phyloP scores from a whole-genome alignment of 2,329 filamentous ascomycete species.

The Bipolaris zeicola region DNA sequence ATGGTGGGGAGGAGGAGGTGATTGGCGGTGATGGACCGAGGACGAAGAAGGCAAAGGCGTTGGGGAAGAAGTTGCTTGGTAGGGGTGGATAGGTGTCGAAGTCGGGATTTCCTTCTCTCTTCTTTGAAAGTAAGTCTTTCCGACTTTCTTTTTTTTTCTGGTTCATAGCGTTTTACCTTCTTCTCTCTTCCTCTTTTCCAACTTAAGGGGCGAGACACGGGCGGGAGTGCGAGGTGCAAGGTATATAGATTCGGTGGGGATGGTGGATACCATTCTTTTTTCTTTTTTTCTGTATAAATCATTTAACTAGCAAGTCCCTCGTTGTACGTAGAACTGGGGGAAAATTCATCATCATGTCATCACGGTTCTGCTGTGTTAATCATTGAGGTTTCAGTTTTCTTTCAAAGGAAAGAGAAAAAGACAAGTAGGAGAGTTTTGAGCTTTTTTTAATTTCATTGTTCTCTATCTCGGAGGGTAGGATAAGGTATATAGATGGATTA shows the following conservation, averaged over 20 bases:
- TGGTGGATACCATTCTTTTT: background rate
- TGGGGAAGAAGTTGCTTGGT: constrained; percentile 26
- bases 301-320: background rate
- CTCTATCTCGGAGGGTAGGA: background rate
- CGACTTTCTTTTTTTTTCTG: background rate
- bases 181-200: too few relatives aligned
- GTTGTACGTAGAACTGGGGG: background rate
- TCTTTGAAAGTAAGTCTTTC: background rate
- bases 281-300: background rate
- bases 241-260: background rate
- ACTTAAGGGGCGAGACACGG: too few relatives aligned
- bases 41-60: constrained; percentile 23
- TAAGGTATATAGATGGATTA: background rate
- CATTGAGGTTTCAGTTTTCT: too few relatives aligned
- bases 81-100: constrained; percentile 6
- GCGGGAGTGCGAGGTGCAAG: too few relatives aligned
- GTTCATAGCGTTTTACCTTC: background rate
- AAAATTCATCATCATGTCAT: too few relatives aligned
- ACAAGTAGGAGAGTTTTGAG: too few relatives aligned
- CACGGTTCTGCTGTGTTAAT: too few relatives aligned
- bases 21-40: constrained; percentile 9
- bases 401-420: too few relatives aligned
- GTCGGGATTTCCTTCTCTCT: background rate
- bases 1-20: background rate
- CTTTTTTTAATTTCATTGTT: too few relatives aligned